These are phyloP conservation scores for Diophrys sp. DNA, from an alignment of 73 alveolate species.

Conservation along the genomic window DNA sequence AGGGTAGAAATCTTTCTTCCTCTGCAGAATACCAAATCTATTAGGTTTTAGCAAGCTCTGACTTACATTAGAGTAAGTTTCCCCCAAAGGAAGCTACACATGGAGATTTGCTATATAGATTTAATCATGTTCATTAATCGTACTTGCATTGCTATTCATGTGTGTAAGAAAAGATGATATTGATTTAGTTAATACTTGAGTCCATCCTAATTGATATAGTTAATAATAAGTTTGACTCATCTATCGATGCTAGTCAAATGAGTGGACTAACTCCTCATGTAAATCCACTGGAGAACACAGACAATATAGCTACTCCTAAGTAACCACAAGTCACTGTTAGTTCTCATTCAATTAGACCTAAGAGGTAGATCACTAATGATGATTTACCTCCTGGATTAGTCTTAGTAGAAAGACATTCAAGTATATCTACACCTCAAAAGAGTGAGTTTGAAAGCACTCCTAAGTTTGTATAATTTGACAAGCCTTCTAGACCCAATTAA, in stretches of 20 bases:
- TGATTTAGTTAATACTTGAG: conserved; percentile 39
- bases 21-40: too few species aligned
- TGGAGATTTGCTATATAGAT: conserved; percentile 92
- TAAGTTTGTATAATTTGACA: background rate
- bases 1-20: too few species aligned
- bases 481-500: too few species aligned
- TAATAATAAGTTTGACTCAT: background rate
- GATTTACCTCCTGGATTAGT: too few species aligned
- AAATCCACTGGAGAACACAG: background rate
- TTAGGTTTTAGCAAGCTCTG: too few species aligned
- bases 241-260: background rate
- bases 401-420: too few species aligned
- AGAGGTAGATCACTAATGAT: background rate
- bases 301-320: background rate
- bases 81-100: too few species aligned
- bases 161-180: conserved; percentile 64
- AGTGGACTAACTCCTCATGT: conserved; percentile 1
- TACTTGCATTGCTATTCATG: conserved; percentile 67
- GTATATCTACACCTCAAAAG: too few species aligned
- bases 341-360: background rate
- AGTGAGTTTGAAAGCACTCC: background rate
- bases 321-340: too few species aligned
- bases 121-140: conserved; percentile 70
- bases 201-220: background rate
- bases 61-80: too few species aligned